These are phyloP conservation scores for Salix exigua DNA, from an alignment of 345 rosid genomes.

Conservation along the genomic window DNA sequence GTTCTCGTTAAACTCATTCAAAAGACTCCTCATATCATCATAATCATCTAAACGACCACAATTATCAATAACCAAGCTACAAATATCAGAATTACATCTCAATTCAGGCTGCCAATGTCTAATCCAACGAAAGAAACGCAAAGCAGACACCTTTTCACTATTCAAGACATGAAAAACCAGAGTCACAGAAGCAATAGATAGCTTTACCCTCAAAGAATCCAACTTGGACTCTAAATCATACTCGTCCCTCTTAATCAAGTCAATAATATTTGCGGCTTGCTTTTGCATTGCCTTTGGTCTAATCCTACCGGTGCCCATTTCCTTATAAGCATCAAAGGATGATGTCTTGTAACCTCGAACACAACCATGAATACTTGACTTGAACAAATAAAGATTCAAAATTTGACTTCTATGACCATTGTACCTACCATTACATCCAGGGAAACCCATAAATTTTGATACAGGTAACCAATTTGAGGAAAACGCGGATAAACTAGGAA, in stretches of 20 bases:
- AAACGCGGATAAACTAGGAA: not conserved
- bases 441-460: not conserved
- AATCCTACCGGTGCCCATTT: not conserved
- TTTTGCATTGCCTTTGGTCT: slow-evolving; percentile 3
- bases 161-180: slow-evolving; percentile 31
- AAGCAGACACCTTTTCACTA: slow-evolving; percentile 32
- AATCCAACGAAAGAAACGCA: slow-evolving; percentile 44
- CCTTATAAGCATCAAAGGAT: not conserved
- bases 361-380: not conserved
- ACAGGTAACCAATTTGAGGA: not conserved
- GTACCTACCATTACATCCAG: not conserved
- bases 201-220: slow-evolving; percentile 24
- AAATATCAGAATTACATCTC: slow-evolving; percentile 25
- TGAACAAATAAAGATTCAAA: not conserved
- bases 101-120: slow-evolving; percentile 23
- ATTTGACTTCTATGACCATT: not conserved
- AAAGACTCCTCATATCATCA: slow-evolving; percentile 23
- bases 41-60: slow-evolving; percentile 47
- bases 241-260: slow-evolving; percentile 23
- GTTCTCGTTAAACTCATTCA: slow-evolving; percentile 24
- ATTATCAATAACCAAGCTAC: slow-evolving; percentile 48
- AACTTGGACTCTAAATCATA: slow-evolving; percentile 34
- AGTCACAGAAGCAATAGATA: slow-evolving; percentile 23
- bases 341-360: slow-evolving; percentile 6
- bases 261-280: slow-evolving; percentile 22